A percentile compares a stretch with the other conserved stretches of the same genome.
These are phyloP conservation scores for Candida insectorum DNA, from an alignment of 805 yeast species.

Conservation along the genomic window DNA sequence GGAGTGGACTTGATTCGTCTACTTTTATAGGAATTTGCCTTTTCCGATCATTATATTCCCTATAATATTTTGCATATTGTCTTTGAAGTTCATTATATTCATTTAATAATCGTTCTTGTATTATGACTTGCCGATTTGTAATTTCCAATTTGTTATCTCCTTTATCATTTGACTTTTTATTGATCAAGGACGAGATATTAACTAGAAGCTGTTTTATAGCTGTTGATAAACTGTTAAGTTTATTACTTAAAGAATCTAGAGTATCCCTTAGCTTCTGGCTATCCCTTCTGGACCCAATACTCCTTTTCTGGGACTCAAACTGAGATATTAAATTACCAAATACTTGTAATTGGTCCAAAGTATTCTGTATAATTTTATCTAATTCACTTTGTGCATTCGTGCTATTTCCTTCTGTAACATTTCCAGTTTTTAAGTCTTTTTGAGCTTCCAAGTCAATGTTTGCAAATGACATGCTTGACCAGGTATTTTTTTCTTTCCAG, in stretches of 20 bases:
- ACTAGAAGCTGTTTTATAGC: conserved; percentile 30
- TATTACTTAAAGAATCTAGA: conserved; percentile 29
- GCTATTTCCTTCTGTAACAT: conserved; percentile 3
- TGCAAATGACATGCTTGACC: conserved; percentile 50
- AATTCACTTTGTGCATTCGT: conserved; percentile 20
- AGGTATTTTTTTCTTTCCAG: conserved; percentile 16
- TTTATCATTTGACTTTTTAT: conserved; percentile 22
- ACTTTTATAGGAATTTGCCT: conserved; percentile 20
- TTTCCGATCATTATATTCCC: conserved; percentile 49
- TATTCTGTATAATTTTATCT: conserved; percentile 29
- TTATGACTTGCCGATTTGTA: conserved; percentile 39
- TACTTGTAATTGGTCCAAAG: conserved; percentile 40
- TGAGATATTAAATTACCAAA: conserved; percentile 50
- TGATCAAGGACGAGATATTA: conserved; percentile 24
- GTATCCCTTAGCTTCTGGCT: conserved; percentile 28
- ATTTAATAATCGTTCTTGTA: conserved; percentile 49
- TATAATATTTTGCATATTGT: conserved; percentile 8
- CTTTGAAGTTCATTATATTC: conserved; percentile 55
- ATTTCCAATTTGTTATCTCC: conserved; percentile 20
- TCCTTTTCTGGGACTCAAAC: conserved; percentile 46
- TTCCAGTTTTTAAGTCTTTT: conserved; percentile 12
- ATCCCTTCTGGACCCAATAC: conserved; percentile 54
- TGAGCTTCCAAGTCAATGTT: conserved; percentile 52
- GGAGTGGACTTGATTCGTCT: conserved; percentile 39
- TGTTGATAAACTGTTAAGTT: conserved; percentile 27